Evolutionary conservation across 2,329 filamentous ascomycete species (phyloP), one percentile per base, ranked within the genome.

Genomic region (Aureobasidium melanogenum): DNA sequence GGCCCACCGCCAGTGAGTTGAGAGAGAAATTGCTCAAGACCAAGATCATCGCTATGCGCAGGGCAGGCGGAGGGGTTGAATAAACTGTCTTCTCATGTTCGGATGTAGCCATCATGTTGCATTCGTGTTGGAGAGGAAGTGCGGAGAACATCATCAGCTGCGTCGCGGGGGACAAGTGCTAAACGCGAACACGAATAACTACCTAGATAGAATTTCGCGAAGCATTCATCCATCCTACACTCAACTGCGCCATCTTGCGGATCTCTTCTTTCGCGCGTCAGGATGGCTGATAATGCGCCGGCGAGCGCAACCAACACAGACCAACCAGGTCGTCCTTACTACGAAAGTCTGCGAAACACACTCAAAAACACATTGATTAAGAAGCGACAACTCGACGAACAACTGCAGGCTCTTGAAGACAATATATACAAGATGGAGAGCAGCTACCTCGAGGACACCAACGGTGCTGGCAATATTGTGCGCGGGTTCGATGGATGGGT

Each of bases 401-500:
- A 71, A 51, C 63, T 74, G 17, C 67, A 70, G 9, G 64, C 65
- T 15, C 75, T 86, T 62, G 94, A 99, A 78, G 89, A 96, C 54
- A 82, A 84, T 66, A 97, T 99, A 68, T 86, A 83, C 71, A 85
- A 88, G 65, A 88, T 90, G 69, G 94, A 99, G 74, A 85, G 87
- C 62, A 82, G 87, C 19, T 99, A 99, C 73, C 85, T 99, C 56
- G 93, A 97, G 73, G 91, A 91, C 69, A 95, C 91, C 5, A 87
- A 86, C 15, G 85, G 81, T 68, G 83, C 84, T 22, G 94, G 94
- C 47, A 99, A 99, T 77, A 97, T 99, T 71, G 93, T 99, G 73
- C 91, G 89, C 52, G 94, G 94, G 24, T 99, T 99, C 74, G 94
- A 99, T 74, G 95, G 91, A 72, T 99, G 97, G 77, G 95, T 96